These are phyloP conservation scores for Xylaria intraflava DNA, from an alignment of 495 filamentous ascomycete species.

Conservation along the genomic window DNA sequence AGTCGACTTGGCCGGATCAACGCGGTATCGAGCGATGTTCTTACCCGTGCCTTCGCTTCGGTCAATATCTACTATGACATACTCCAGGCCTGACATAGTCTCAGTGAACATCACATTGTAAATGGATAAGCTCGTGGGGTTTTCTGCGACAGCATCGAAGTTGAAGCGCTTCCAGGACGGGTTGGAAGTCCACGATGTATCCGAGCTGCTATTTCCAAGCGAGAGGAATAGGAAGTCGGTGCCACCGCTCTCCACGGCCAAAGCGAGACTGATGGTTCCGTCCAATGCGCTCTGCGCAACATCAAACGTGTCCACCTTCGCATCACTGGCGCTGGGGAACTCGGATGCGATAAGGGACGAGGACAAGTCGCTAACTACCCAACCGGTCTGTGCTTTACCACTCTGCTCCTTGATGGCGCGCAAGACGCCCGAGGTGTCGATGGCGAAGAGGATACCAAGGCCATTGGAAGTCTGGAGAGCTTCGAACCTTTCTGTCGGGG, in stretches of 20 bases:
- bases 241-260: not conserved
- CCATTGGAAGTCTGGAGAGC: slow-evolving; percentile 5
- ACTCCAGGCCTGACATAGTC: not conserved
- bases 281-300: not conserved
- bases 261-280: not conserved
- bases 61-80: not conserved
- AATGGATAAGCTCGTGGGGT: not conserved
- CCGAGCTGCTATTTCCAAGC: not conserved
- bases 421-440: not conserved
- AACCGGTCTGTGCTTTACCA: not conserved
- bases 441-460: not conserved
- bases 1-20: not conserved
- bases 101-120: not conserved
- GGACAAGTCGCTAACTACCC: not conserved
- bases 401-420: slow-evolving; percentile 1
- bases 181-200: not conserved
- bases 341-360: not conserved
- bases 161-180: not conserved
- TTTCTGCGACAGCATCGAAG: not conserved
- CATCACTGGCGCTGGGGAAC: not conserved
- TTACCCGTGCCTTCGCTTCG: not conserved
- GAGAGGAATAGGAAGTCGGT: slow-evolving; percentile 1
- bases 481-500: not conserved
- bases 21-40: slow-evolving; percentile 2
- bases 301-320: not conserved